These are phyloP conservation scores for Vaccinium corymbosum DNA, from an alignment of 148 eudicot genomes.

Conservation along the genomic window DNA sequence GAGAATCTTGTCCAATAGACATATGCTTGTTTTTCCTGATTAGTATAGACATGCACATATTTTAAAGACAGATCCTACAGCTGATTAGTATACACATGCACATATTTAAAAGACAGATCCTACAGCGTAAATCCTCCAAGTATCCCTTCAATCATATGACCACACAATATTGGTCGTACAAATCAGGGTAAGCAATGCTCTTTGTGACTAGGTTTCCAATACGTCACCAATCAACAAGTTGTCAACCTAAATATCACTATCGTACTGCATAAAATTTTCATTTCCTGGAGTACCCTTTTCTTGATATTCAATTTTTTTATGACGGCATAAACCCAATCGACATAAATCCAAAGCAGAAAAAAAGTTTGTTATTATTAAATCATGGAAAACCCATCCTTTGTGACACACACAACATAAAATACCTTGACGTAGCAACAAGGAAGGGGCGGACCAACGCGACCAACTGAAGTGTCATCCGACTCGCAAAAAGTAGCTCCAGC, in stretches of 20 bases:
- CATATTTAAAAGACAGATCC: not conserved
- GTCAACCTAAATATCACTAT: not conserved
- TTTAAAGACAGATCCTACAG: too few species aligned
- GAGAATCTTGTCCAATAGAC: conserved; percentile 1
- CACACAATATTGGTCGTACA: not conserved
- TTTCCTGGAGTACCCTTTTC: not conserved
- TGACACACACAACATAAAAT: conserved; percentile 18
- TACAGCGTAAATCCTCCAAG: not conserved
- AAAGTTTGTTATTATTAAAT: not conserved
- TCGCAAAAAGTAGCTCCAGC: conserved; percentile 95
- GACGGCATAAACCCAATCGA: not conserved
- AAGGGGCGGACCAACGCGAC: conserved; percentile 99
- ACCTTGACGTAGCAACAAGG: conserved; percentile 92
- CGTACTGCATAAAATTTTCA: not conserved
- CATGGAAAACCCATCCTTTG: not conserved
- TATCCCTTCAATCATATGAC: not conserved
- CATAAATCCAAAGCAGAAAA: not conserved
- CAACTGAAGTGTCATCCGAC: conserved; percentile 76
- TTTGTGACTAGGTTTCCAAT: not conserved
- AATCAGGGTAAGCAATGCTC: not conserved
- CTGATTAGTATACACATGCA: not conserved
- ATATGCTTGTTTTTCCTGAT: not conserved
- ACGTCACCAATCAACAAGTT: not conserved
- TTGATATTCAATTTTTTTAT: not conserved
- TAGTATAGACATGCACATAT: not conserved